Base-by-base conservation (phyloP, 805 yeast genomes). In the Candida anglica region DNA sequence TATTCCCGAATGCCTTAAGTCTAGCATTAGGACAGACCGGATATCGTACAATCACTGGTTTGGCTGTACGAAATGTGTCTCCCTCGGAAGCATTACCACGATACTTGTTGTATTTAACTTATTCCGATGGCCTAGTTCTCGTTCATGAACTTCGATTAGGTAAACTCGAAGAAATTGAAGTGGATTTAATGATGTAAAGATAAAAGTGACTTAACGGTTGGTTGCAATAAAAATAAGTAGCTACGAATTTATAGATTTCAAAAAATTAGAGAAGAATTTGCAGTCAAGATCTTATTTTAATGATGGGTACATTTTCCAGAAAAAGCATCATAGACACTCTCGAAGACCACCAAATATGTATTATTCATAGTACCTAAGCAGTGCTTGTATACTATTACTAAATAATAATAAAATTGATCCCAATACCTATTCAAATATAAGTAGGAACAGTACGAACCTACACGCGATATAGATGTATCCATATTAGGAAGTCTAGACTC, bases 1-100 rank as follows among this genome's bases (percentile, higher is more conserved):
- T 65, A 2, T 63, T 66, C 28, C 71, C 73, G 8, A 56, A 63
- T 39, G 60, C 60, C 3, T 32, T 47, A 6, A 44, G 48, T 10
- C 30, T 60, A 19, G 56, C 52, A 3, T 33, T 50, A n/a, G 58
- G 58, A 2, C 44, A 44, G 18, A 42, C 44, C 27, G 59, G 60
- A 1, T 49, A 41, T 27, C 44, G 71, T 24, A 56, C 67, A 5
- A 52, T 66, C 1, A 42, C 50, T 17, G 72, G 71, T 1, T 18
- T 66, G 20, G 41, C 57, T 6, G 40, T 53, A 1, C 39, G 64
- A 18, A 40, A 61, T 33, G 33, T 50, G 32, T 50, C 63, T 0
- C 42, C 50, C 1, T 33, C 34, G 9, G 32, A 38, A 2, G 40
- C 30, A n/a, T 11, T 23, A 11, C 58, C 57, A 3, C 44, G 68